Evolutionary conservation across 2,329 filamentous ascomycete genomes (phyloP).

Genomic region (Monosporascus sp.): DNA sequence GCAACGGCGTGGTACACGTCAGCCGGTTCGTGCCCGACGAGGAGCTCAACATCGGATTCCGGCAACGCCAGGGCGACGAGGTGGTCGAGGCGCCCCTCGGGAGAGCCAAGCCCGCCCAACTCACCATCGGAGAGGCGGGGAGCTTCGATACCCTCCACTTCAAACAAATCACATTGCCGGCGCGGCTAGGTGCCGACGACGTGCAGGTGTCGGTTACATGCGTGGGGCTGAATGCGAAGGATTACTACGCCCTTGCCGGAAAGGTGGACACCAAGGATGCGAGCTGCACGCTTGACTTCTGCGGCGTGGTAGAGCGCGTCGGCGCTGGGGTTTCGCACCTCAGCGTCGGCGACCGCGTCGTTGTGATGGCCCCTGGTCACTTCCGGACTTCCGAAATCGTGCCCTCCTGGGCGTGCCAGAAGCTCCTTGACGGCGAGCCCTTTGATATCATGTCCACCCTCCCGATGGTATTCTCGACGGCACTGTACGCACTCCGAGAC

Average conservation of each 20-base stretch:
- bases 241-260: too few relatives aligned
- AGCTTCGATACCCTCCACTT: too few relatives aligned
- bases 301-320: background rate
- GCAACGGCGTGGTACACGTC: constrained; percentile 4
- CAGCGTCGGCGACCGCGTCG: constrained; percentile 4
- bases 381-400: constrained; percentile 12
- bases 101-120: background rate
- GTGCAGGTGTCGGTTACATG: too few relatives aligned
- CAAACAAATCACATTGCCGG: too few relatives aligned
- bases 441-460: background rate
- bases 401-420: constrained; percentile 15
- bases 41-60: constrained; percentile 11
- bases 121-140: too few relatives aligned
- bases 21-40: constrained; percentile 14
- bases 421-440: constrained; percentile 5
- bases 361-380: background rate
- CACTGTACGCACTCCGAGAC: too few relatives aligned
- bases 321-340: background rate
- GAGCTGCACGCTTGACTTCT: background rate
- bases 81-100: background rate
- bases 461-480: too few relatives aligned
- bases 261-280: background rate
- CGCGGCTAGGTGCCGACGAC: too few relatives aligned
- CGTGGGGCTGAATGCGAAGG: too few relatives aligned
- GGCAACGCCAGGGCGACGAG: background rate